Evolutionary conservation across 208 protist genomes (phyloP).

Genomic region (Wallacemonas sp.): DNA sequence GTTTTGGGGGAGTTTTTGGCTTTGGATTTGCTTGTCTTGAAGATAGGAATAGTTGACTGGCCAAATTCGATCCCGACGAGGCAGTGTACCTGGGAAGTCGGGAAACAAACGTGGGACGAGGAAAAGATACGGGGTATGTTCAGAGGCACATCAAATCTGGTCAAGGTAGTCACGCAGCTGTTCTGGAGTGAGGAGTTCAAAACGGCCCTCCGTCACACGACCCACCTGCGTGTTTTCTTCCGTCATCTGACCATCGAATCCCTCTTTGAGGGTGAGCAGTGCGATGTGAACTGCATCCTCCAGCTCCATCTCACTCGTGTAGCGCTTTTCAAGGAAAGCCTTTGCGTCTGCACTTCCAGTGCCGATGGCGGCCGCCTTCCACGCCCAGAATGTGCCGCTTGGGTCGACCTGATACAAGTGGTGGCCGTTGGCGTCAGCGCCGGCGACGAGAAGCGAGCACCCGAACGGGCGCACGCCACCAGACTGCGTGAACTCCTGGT

Average conservation of each 20-base stretch:
- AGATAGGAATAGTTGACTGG: slow-evolving; percentile 13
- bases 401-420: slow-evolving; percentile 99
- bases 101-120: background rate
- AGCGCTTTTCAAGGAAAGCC: slow-evolving; percentile 99
- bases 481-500: slow-evolving; percentile 99
- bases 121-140: background rate
- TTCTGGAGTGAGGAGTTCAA: slow-evolving; percentile 79
- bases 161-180: slow-evolving; percentile 88
- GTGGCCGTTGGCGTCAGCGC: slow-evolving; percentile 94
- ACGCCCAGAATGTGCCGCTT: slow-evolving; percentile 98
- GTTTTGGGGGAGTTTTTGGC: too few relatives aligned
- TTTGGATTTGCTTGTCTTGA: too few relatives aligned
- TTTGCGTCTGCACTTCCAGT: slow-evolving; percentile 97
- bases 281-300: slow-evolving; percentile 99
- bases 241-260: slow-evolving; percentile 96
- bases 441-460: slow-evolving; percentile 98
- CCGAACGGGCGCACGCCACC: slow-evolving; percentile 99
- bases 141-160: slow-evolving; percentile 74
- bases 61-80: background rate
- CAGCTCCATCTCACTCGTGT: slow-evolving; percentile 98
- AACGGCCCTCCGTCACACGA: slow-evolving; percentile 88
- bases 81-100: background rate
- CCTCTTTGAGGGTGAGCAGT: slow-evolving; percentile 98
- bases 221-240: slow-evolving; percentile 99
- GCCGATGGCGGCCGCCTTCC: slow-evolving; percentile 99